phyloP scores from a whole-genome alignment of 2,329 filamentous ascomycete species.

The Arthroderma sp. region DNA sequence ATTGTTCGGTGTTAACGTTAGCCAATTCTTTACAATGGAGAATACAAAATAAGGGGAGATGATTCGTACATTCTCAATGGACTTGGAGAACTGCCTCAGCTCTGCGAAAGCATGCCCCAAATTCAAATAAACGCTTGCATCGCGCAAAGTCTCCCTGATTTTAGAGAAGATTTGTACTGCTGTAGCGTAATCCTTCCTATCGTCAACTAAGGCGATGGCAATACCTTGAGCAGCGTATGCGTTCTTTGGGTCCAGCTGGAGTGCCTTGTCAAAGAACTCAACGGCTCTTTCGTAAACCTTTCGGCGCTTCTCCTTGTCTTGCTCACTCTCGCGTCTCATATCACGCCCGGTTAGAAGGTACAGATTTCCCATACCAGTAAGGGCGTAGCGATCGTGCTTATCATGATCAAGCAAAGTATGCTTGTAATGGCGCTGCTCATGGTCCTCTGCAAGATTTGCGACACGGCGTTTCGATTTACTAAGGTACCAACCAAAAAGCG shows the following conservation, averaged over 20 bases:
- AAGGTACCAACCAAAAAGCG: constrained; percentile 90
- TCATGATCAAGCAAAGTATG: constrained; percentile 87
- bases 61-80: constrained; percentile 59
- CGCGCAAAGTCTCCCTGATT: constrained; percentile 77
- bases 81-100: constrained; percentile 75
- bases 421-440: constrained; percentile 89
- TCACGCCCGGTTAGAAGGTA: constrained; percentile 77
- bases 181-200: constrained; percentile 74
- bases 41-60: neutral
- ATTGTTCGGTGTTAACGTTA: constrained; percentile 11
- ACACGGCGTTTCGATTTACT: constrained; percentile 77
- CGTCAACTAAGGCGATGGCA: constrained; percentile 84
- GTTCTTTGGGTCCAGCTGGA: constrained; percentile 88
- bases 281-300: constrained; percentile 82
- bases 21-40: neutral
- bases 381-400: constrained; percentile 94
- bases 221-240: constrained; percentile 94
- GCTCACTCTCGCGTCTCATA: constrained; percentile 81
- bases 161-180: constrained; percentile 83
- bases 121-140: constrained; percentile 81
- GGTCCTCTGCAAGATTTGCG: constrained; percentile 71
- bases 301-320: constrained; percentile 79
- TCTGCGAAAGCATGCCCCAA: constrained; percentile 88
- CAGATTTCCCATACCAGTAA: constrained; percentile 97
- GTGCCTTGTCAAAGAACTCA: constrained; percentile 95